Conservation (phyloP, 2,329 filamentous ascomycete genomes). For the Phialophora verrucosa region DNA sequence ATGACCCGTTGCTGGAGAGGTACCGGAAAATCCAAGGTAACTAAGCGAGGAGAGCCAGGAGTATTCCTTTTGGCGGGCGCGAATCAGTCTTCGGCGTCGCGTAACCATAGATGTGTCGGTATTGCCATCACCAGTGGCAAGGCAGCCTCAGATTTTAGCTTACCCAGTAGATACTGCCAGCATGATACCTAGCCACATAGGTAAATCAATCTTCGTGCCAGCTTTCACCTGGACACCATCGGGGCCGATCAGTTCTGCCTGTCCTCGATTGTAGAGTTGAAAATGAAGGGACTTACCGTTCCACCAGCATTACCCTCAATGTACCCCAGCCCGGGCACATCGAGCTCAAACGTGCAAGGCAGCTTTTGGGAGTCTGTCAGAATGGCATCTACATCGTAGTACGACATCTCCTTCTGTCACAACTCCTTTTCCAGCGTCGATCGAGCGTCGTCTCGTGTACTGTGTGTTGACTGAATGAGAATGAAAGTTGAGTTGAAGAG, state of each 20-base stretch:
- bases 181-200: slow-evolving; percentile 94
- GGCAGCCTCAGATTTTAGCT: slow-evolving; percentile 25
- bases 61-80: slow-evolving; percentile 24
- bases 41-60: slow-evolving; percentile 58
- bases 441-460: neutral
- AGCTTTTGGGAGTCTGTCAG: slow-evolving; percentile 76
- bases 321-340: slow-evolving; percentile 84
- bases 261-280: neutral
- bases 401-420: slow-evolving; percentile 38
- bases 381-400: slow-evolving; percentile 56
- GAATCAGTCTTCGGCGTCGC: neutral
- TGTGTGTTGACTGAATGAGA: neutral
- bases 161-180: slow-evolving; percentile 70
- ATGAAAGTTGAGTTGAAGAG: neutral
- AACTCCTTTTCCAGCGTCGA: neutral
- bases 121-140: neutral
- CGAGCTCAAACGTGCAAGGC: slow-evolving; percentile 91
- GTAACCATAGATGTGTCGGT: neutral
- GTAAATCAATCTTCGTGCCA: slow-evolving; percentile 79
- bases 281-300: slow-evolving; percentile 50
- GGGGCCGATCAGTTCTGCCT: slow-evolving; percentile 4
- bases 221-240: slow-evolving; percentile 67
- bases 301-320: slow-evolving; percentile 79
- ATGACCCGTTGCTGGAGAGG: slow-evolving; percentile 79
- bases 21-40: slow-evolving; percentile 80